Conservation (phyloP, 164 flowering plant genomes). For the Nelumbo lutea region DNA sequence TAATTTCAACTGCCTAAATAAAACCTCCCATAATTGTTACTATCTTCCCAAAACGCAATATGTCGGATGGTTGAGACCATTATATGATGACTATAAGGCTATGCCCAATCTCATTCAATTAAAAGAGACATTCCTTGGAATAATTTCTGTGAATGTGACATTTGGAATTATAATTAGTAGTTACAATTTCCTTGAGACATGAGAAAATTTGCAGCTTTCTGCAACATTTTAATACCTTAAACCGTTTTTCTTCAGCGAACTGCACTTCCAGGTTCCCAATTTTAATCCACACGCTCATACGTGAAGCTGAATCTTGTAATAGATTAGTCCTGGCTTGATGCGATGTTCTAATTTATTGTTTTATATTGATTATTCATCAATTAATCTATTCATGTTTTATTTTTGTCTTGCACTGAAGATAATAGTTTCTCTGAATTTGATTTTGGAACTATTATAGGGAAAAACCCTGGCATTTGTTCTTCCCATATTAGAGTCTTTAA, state of each 20-base stretch:
- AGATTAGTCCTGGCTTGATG: background rate
- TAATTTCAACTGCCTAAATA: too few relatives aligned
- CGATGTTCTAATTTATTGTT: background rate
- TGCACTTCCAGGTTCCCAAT: too few relatives aligned
- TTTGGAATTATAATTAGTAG: too few relatives aligned
- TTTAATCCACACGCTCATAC: background rate
- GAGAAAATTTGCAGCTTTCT: too few relatives aligned
- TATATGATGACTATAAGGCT: too few relatives aligned
- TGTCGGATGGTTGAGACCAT: too few relatives aligned
- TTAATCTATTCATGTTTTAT: background rate
- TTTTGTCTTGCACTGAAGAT: background rate
- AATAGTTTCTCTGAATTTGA: background rate
- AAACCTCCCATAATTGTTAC: background rate
- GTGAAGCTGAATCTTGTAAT: background rate
- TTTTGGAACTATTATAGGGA: constrained; percentile 37
- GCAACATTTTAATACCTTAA: too few relatives aligned
- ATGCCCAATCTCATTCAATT: too few relatives aligned
- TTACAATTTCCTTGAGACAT: too few relatives aligned
- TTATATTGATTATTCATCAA: background rate
- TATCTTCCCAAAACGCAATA: background rate
- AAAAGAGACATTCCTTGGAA: too few relatives aligned
- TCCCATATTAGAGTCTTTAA: constrained; percentile 84
- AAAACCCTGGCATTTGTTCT: constrained; percentile 88
- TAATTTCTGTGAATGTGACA: too few relatives aligned
- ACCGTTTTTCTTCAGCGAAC: too few relatives aligned